Evolutionary conservation across 768 basidiomycete genomes (phyloP).

Genomic region (Lactarius psammicola): DNA sequence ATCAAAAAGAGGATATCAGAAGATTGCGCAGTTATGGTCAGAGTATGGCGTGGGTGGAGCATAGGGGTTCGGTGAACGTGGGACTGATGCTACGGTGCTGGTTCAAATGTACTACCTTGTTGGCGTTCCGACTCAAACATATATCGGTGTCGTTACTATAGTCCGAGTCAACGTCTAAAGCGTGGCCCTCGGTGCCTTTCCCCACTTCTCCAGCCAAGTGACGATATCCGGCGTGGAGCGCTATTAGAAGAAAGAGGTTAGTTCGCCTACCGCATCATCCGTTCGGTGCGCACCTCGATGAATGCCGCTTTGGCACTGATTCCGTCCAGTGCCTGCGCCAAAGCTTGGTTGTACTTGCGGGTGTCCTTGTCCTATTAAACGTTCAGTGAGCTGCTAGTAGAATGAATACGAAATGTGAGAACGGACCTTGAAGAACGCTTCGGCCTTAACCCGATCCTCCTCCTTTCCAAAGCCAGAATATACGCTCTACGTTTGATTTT

Average conservation of each 20-base stretch:
- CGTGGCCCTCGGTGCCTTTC: neutral
- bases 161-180: neutral
- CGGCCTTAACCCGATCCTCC: conserved; percentile 19
- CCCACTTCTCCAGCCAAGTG: conserved; percentile 27
- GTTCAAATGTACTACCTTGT: no score
- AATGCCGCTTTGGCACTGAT: conserved; percentile 22
- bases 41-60: no score
- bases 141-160: conserved; percentile 16
- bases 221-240: conserved; percentile 25
- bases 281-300: conserved; percentile 20
- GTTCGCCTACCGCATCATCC: neutral
- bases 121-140: no score
- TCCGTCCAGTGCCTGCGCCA: conserved; percentile 27
- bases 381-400: neutral
- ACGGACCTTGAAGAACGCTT: conserved; percentile 27
- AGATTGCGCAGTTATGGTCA: no score
- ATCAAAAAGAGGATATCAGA: no score
- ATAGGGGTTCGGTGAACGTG: no score
- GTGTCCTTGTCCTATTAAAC: conserved; percentile 22
- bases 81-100: conserved; percentile 61
- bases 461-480: conserved; percentile 15
- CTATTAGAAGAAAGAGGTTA: conserved; percentile 3
- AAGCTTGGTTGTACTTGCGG: conserved; percentile 23
- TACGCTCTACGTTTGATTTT: neutral
- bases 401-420: no score